Evolutionary conservation across 1,139 yeast species (phyloP).

Genomic region (Yueomyces sp.): DNA sequence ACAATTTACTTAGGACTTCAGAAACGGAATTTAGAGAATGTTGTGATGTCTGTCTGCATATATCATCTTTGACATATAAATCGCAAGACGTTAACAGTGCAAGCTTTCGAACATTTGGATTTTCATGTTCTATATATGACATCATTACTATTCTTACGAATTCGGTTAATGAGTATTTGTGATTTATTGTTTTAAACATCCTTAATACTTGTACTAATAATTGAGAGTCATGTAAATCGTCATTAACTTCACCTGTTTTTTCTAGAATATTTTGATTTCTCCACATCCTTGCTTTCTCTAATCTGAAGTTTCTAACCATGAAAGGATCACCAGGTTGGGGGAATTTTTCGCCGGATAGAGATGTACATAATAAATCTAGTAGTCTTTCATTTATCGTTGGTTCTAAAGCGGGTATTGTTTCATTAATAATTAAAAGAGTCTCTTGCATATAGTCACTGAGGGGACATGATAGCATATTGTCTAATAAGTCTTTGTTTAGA

Average conservation of each 20-base stretch:
- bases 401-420: slow-evolving; percentile 70
- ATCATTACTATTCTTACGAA: slow-evolving; percentile 78
- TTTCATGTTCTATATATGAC: slow-evolving; percentile 67
- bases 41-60: slow-evolving; percentile 74
- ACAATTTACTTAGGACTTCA: slow-evolving; percentile 67
- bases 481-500: slow-evolving; percentile 69
- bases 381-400: slow-evolving; percentile 59
- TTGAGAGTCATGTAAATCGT: slow-evolving; percentile 21
- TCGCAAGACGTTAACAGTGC: slow-evolving; percentile 80
- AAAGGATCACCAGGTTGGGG: slow-evolving; percentile 85
- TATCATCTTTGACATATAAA: slow-evolving; percentile 70
- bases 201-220: slow-evolving; percentile 28
- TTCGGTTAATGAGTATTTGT: slow-evolving; percentile 69
- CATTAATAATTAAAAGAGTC: slow-evolving; percentile 55
- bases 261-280: slow-evolving; percentile 60
- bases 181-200: slow-evolving; percentile 64
- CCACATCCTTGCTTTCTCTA: slow-evolving; percentile 60
- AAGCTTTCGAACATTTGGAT: slow-evolving; percentile 65
- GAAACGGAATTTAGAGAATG: slow-evolving; percentile 77
- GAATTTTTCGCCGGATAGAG: slow-evolving; percentile 73
- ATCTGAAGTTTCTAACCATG: slow-evolving; percentile 41
- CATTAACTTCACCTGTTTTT: slow-evolving; percentile 31
- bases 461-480: slow-evolving; percentile 71
- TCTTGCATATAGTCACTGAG: slow-evolving; percentile 69
- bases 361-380: slow-evolving; percentile 59